Evolutionary conservation across 805 yeast species (phyloP).

Genomic region (Teunomyces atbi): DNA sequence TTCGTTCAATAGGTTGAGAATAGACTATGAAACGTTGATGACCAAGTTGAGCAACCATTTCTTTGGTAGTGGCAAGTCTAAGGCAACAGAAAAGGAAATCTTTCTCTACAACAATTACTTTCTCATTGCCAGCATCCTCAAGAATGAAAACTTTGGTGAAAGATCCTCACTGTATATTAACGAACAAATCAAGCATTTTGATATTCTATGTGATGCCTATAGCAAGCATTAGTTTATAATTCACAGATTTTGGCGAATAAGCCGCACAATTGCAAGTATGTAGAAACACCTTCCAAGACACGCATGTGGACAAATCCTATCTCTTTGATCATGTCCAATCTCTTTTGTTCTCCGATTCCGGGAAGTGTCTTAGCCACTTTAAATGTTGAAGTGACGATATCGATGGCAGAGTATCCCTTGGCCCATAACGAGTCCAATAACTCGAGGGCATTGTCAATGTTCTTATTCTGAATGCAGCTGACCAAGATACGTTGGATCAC

Average conservation of each 20-base stretch:
- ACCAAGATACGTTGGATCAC: constrained; percentile 64
- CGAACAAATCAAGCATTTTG: constrained; percentile 40
- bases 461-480: constrained; percentile 36
- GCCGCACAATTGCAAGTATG: constrained; percentile 83
- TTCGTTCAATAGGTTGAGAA: constrained; percentile 66
- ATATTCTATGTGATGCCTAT: constrained; percentile 40
- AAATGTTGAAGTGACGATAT: constrained; percentile 87
- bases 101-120: constrained; percentile 75
- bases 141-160: constrained; percentile 31
- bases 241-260: constrained; percentile 61
- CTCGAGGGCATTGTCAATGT: constrained; percentile 64
- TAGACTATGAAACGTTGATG: constrained; percentile 75
- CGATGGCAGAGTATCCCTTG: constrained; percentile 91
- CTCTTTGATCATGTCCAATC: constrained; percentile 77
- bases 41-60: constrained; percentile 61
- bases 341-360: constrained; percentile 61
- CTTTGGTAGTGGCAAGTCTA: constrained; percentile 30
- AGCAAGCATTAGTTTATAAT: constrained; percentile 12
- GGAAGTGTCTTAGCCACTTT: constrained; percentile 78
- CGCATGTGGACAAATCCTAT: constrained; percentile 93
- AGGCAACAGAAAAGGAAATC: constrained; percentile 54
- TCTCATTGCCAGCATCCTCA: constrained; percentile 56
- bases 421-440: constrained; percentile 72
- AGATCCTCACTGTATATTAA: constrained; percentile 22
- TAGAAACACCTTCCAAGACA: constrained; percentile 87